Percentiles rank a stretch among this genome's conserved stretches.
Evolutionary conservation across 78 protist species (phyloP).

Genomic region (Cyanophora paradoxa): DNA sequence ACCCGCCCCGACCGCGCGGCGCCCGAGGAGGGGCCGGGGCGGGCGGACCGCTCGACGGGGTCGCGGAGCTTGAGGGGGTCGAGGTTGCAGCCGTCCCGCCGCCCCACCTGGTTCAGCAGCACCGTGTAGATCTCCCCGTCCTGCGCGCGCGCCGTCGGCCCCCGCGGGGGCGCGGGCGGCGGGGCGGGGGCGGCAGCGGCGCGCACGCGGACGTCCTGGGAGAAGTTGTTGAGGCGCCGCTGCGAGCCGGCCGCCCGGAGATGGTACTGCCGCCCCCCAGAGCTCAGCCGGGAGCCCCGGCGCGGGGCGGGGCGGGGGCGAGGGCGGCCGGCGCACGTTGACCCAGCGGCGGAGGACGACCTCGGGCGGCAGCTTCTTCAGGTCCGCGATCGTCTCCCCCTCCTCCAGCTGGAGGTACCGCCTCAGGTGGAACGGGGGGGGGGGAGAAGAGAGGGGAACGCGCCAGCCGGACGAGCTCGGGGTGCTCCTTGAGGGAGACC

Average conservation of each 20-base stretch:
- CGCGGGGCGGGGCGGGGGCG: no score
- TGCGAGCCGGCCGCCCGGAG: slow-evolving; percentile 66
- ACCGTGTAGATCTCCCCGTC: slow-evolving; percentile 66
- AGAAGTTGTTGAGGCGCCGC: slow-evolving; percentile 71
- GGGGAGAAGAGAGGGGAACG: no score
- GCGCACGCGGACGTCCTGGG: slow-evolving; percentile 72
- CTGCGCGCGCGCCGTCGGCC: no score
- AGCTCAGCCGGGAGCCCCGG: no score
- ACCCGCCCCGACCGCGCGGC: no score
- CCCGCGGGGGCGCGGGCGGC: no score
- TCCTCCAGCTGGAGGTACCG: slow-evolving; percentile 75
- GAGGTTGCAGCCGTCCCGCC: slow-evolving; percentile 25
- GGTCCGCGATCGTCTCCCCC: slow-evolving; percentile 80
- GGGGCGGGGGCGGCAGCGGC: no score
- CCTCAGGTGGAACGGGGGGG: no score
- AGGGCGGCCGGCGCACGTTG: no score
- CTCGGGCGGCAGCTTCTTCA: slow-evolving; percentile 74
- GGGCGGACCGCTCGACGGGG: slow-evolving; percentile 46
- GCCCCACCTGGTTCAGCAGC: slow-evolving; percentile 77
- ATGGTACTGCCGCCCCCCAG: no score
- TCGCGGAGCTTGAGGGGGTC: slow-evolving; percentile 50
- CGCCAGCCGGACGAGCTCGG: slow-evolving; percentile 82
- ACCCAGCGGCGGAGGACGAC: slow-evolving; percentile 87
- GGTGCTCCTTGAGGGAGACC: slow-evolving; percentile 74
- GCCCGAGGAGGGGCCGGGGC: no score